phyloP scores from a whole-genome alignment of 495 filamentous ascomycete species.

The Saxophila tyrrhenica region DNA sequence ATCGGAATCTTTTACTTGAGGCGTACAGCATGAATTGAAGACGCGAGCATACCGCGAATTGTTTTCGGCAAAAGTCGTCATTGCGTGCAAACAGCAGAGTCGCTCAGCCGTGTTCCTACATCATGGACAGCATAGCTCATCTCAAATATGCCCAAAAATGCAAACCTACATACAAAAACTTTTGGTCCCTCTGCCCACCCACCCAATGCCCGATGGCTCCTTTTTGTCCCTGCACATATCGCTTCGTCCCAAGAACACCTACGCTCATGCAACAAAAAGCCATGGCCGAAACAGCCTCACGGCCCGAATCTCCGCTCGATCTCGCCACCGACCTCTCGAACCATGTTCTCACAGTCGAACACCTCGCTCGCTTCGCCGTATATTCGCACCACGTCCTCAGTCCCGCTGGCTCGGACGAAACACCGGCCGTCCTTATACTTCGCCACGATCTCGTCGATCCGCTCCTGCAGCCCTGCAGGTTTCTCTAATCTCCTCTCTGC shows the following conservation, averaged over 20 bases:
- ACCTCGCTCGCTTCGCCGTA: slow-evolving; percentile 78
- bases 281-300: neutral
- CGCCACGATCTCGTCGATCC: slow-evolving; percentile 76
- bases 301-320: neutral
- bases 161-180: no score
- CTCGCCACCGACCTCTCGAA: slow-evolving; percentile 44
- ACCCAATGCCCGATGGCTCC: neutral
- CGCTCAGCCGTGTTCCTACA: no score
- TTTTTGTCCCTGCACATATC: neutral
- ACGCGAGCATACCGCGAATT: no score
- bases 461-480: slow-evolving; percentile 63
- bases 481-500: slow-evolving; percentile 79
- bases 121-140: no score
- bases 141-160: no score
- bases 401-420: slow-evolving; percentile 87
- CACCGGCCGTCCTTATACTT: slow-evolving; percentile 84
- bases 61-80: no score
- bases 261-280: neutral
- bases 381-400: slow-evolving; percentile 90
- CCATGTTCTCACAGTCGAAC: slow-evolving; percentile 38
- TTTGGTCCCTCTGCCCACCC: neutral
- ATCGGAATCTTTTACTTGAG: no score
- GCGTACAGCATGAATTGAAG: no score
- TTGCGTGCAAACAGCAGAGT: no score
- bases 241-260: neutral